Conservation (phyloP, 805 yeast genomes). For the Metschnikowia corniflorae region DNA sequence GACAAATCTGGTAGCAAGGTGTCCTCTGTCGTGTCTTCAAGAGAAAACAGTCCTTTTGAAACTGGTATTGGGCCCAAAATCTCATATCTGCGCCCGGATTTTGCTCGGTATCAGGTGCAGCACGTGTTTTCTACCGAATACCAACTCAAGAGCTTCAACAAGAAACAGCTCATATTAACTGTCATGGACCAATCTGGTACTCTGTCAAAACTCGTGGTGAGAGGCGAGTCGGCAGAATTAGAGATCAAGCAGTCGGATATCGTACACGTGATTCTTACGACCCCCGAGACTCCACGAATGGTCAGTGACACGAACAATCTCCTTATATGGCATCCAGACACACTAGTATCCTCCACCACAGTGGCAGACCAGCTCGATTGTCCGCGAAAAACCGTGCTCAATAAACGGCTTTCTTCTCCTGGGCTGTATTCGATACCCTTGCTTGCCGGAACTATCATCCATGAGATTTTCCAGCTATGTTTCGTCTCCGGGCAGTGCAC, state of each 20-base stretch:
- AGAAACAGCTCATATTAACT: conserved; percentile 51
- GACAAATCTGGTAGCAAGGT: conserved; percentile 49
- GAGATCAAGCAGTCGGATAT: conserved; percentile 51
- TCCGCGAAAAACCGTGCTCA: conserved; percentile 63
- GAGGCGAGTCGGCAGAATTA: conserved; percentile 60
- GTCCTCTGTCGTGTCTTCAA: conserved; percentile 18
- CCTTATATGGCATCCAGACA: conserved; percentile 82
- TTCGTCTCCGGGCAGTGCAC: conserved; percentile 37
- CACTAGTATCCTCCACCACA: conserved; percentile 74
- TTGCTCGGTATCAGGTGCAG: conserved; percentile 47
- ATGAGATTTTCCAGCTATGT: conserved; percentile 66
- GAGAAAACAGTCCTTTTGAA: neutral
- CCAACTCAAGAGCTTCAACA: conserved; percentile 25
- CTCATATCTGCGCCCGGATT: conserved; percentile 44
- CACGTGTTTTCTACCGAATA: conserved; percentile 30
- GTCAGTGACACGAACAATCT: conserved; percentile 58
- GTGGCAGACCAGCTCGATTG: conserved; percentile 76
- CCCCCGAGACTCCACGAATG: conserved; percentile 34
- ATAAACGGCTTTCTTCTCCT: conserved; percentile 52
- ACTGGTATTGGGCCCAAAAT: conserved; percentile 26
- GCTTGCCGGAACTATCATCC: conserved; percentile 80
- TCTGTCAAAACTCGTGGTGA: conserved; percentile 43
- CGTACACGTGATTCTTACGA: conserved; percentile 56
- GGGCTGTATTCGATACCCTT: conserved; percentile 64
- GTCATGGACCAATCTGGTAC: conserved; percentile 41